Base-by-base conservation (phyloP, 371 early-diverging fungal genomes). In the Rhizomucor pusillus region DNA sequence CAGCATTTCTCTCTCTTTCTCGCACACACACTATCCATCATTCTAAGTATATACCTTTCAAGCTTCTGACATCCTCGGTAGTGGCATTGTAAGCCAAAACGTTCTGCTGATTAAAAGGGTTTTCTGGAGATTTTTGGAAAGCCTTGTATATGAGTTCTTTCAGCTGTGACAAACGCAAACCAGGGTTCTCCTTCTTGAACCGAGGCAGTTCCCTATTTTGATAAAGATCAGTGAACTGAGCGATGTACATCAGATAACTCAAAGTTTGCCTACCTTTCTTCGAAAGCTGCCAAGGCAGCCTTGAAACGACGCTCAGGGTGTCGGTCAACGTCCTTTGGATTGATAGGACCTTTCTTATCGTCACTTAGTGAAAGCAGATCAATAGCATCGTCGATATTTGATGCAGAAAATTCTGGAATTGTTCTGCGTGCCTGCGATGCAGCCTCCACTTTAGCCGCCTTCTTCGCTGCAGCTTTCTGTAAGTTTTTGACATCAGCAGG, bases 301-400 rank as follows among this genome's bases (percentile, higher is more conserved):
- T 89, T 91, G 63, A 87, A 85, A 14, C 93, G 81, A 54, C 92
- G 80, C 69, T 93, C 93, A 5, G 92, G 92, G 67, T 93, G 93
- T 43, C 82, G 79, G 35, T 93, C 93, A 36, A 91, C 63, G 47
- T 77, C 82, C 62, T 79, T 81, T 41, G 67, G 60, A 37, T 73
- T 75, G 12, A 71, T 49, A 39, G 59, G 47, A 14, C 66, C 69
- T n/a, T 71, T 60, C 14, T 55, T 53, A 22, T 66, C 65, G 22
- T 84, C 71, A 52, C 64, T 53, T 20, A 73, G 19, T 0, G 71
- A 61, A 45, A 91, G 52, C 18, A 90, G 69, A 62, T 87, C 85
- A 23, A 92, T 64, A 16, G 91, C 91, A 66, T 90, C 90, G 68
- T 92, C 90, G 58, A 92, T 85, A 58, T 84, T 86, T 48, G 75